Conservation (phyloP, 2,329 filamentous ascomycete genomes). For the Mariannaea elegans region DNA sequence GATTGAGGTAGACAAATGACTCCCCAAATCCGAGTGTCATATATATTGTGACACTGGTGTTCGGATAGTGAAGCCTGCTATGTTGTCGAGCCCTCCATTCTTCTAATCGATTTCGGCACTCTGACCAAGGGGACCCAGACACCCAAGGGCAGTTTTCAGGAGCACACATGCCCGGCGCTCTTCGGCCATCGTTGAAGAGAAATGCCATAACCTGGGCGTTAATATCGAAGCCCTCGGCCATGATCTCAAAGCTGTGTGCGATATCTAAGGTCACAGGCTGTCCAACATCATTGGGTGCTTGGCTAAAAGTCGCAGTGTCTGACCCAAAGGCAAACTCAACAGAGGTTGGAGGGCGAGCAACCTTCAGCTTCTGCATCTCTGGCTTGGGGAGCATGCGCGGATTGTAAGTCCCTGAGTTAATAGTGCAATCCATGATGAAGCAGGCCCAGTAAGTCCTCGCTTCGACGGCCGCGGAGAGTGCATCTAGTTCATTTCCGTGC, state of each 20-base stretch:
- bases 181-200: conserved; percentile 53
- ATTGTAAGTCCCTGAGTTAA: conserved; percentile 53
- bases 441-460: conserved; percentile 56
- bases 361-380: conserved; percentile 46
- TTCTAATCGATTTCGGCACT: conserved; percentile 41
- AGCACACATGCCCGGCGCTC: conserved; percentile 49
- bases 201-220: conserved; percentile 53
- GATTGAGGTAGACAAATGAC: conserved; percentile 53
- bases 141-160: conserved; percentile 53
- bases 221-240: conserved; percentile 55
- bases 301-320: background rate
- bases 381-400: conserved; percentile 48
- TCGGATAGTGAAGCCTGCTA: conserved; percentile 48
- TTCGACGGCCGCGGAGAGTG: conserved; percentile 41
- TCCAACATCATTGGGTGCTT: background rate
- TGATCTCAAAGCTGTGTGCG: conserved; percentile 42
- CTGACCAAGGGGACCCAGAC: conserved; percentile 46
- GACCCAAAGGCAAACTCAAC: conserved; percentile 52
- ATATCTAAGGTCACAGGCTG: conserved; percentile 17
- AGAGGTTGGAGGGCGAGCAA: conserved; percentile 43
- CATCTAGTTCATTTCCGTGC: conserved; percentile 20
- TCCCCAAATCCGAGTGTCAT: conserved; percentile 52
- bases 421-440: conserved; percentile 55
- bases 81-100: conserved; percentile 49
- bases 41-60: conserved; percentile 48